phyloP scores from a whole-genome alignment of 2,329 filamentous ascomycete genomes.

The Keithomyces neogunnii region DNA sequence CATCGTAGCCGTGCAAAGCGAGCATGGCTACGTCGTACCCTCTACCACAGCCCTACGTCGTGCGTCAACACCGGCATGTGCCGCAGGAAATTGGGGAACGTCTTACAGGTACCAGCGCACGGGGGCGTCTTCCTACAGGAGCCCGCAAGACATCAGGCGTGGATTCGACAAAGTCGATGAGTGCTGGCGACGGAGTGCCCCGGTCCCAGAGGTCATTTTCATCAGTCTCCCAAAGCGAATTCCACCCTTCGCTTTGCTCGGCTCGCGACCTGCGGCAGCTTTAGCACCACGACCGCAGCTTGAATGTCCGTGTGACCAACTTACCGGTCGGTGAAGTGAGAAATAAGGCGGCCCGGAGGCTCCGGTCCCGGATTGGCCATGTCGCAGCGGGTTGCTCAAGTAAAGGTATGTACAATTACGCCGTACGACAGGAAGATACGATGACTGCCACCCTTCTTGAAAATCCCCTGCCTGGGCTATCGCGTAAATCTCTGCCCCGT shows the following conservation, averaged over 20 bases:
- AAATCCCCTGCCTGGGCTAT: too few species aligned
- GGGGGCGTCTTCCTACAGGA: neutral
- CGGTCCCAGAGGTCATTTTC: constrained; percentile 7
- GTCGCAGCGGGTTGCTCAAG: neutral
- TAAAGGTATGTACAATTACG: too few species aligned
- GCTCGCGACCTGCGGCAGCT: neutral
- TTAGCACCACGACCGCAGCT: neutral
- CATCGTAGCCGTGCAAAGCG: constrained; percentile 6
- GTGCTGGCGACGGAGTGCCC: constrained; percentile 2
- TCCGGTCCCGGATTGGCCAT: neutral
- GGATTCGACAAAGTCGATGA: constrained; percentile 4
- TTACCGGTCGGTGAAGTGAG: constrained; percentile 2
- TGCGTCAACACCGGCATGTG: neutral
- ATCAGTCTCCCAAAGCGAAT: constrained; percentile 4
- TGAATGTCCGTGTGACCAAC: neutral
- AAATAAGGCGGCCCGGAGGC: neutral
- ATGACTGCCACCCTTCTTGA: too few species aligned
- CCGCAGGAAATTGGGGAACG: neutral
- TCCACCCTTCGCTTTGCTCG: constrained; percentile 3
- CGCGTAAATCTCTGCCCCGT: too few species aligned
- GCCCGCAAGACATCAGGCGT: neutral
- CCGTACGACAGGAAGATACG: too few species aligned
- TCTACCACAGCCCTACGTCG: constrained; percentile 3
- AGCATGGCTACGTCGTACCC: constrained; percentile 8
- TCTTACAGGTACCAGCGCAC: constrained; percentile 4